Evolutionary conservation across 108 stramenopile genomes (phyloP), one percentile per base, ranked within the genome.

Genomic region (Schizochytrium sp.): DNA sequence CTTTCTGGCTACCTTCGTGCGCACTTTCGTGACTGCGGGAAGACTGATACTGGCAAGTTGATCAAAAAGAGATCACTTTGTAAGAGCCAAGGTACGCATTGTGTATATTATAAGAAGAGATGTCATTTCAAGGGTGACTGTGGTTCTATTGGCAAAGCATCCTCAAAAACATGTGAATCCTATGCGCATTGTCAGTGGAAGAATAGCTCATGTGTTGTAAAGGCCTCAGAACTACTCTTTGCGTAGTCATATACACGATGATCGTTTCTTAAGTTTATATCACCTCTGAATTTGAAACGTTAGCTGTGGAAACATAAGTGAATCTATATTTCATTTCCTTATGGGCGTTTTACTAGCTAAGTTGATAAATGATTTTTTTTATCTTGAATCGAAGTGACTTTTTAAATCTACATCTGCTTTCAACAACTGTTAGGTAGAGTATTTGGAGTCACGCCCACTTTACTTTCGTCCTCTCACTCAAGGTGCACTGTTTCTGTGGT

Each of bases 1-100:
- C 64, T 69, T 44, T 69, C 64, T 15, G 64, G 64, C 64, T 69
- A 69, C 28, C 2, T 69, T 44, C 64, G 15, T 44, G 64, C 64
- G 12, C 64, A 69, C 64, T 69, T 28, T 69, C 42, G 40, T 38
- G 42, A 12, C 10, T 69, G 64, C 64, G 40, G 40, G 10, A 38
- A 44, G 0, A 2, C 40, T 38, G 28, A 38, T 1, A 3, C 12
- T 5, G 64, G 64, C 64, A 7, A 15, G 42, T 38, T 69, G 19
- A 69, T 69, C 28, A 69, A 69, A 2, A 69, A 69, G 28, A 38
- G 19, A 38, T 10, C 40, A 7, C 42, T 44, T 44, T 69, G 64
- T 44, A 15, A 69, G 19, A 44, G 5, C 10, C 12, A 38, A 44
- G 64, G 64, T 44, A 44, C 40, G 10, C 64, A 69, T 15, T 69